Conservation (phyloP, 2,329 filamentous ascomycete genomes). For the Tympanopsis confertula region DNA sequence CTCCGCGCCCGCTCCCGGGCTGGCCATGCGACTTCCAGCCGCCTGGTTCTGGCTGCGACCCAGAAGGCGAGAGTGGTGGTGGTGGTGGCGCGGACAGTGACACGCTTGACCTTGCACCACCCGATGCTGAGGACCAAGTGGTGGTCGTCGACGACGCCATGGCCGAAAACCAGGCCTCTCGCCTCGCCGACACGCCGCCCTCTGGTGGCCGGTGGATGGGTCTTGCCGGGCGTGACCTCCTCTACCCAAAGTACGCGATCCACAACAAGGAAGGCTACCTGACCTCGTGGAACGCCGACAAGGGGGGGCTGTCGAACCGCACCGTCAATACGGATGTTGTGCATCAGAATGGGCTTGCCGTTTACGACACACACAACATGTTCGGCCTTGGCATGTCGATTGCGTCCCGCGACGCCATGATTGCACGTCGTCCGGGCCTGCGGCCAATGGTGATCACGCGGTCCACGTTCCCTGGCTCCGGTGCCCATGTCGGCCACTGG, state of each 20-base stretch:
- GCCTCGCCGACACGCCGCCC: constrained; percentile 8
- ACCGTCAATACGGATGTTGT: constrained; percentile 58
- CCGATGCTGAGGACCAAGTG: constrained; percentile 8
- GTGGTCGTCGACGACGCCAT: constrained; percentile 6
- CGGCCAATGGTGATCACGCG: constrained; percentile 66
- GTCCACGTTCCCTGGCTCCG: constrained; percentile 64
- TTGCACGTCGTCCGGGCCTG: constrained; percentile 45
- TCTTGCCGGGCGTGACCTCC: constrained; percentile 48
- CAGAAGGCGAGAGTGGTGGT: constrained; percentile 9
- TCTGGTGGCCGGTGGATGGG: constrained; percentile 33
- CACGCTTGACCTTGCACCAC: constrained; percentile 14
- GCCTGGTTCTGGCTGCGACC: constrained; percentile 21
- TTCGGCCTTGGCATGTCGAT: constrained; percentile 69
- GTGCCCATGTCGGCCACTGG: constrained; percentile 50
- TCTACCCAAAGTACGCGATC: constrained; percentile 55
- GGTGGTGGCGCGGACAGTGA: constrained; percentile 7
- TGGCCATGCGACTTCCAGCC: constrained; percentile 62
- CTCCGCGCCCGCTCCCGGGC: constrained; percentile 54
- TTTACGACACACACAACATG: constrained; percentile 69
- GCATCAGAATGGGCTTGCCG: constrained; percentile 53
- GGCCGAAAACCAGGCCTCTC: constrained; percentile 1
- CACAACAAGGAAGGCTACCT: constrained; percentile 43
- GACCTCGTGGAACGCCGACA: constrained; percentile 25
- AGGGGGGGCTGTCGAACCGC: constrained; percentile 38
- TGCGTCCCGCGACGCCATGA: constrained; percentile 54